These are phyloP conservation scores for Kodamaea anthophila DNA, from an alignment of 1,139 yeast genomes.

Conservation along the genomic window DNA sequence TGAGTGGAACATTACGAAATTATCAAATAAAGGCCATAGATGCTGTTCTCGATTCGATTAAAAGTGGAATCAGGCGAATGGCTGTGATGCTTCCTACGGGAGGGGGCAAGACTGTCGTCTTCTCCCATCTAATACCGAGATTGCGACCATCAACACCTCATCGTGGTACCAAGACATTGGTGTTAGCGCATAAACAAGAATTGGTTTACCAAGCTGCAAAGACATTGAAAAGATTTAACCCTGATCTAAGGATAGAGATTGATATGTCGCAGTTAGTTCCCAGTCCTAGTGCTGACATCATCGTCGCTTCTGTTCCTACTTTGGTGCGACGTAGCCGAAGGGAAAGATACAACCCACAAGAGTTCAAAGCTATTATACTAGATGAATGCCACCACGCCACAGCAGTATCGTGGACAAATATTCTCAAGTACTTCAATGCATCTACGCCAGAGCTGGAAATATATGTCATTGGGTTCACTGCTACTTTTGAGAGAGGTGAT, in stretches of 20 bases:
- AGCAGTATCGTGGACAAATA: slow-evolving; percentile 57
- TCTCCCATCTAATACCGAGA: slow-evolving; percentile 55
- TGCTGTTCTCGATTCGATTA: slow-evolving; percentile 46
- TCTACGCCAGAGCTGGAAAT: slow-evolving; percentile 33
- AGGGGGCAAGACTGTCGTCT: slow-evolving; percentile 89
- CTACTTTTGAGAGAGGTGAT: slow-evolving; percentile 70
- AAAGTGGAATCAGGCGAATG: slow-evolving; percentile 46
- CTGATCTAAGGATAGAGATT: slow-evolving; percentile 50
- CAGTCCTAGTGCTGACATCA: slow-evolving; percentile 47
- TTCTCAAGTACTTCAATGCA: slow-evolving; percentile 57
- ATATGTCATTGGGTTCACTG: slow-evolving; percentile 79
- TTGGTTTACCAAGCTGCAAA: slow-evolving; percentile 64
- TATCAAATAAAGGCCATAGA: slow-evolving; percentile 73
- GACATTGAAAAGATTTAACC: slow-evolving; percentile 44
- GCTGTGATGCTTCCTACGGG: slow-evolving; percentile 93
- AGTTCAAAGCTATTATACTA: slow-evolving; percentile 66
- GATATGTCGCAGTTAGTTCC: slow-evolving; percentile 61
- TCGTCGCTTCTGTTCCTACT: slow-evolving; percentile 76
- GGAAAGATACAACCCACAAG: slow-evolving; percentile 45
- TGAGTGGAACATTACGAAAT: too few species aligned
- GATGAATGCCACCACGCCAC: slow-evolving; percentile 96
- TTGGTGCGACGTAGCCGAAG: slow-evolving; percentile 47
- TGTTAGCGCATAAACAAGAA: slow-evolving; percentile 80
- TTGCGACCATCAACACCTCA: slow-evolving; percentile 28
- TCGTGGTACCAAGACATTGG: slow-evolving; percentile 47